Evolutionary conservation across 805 yeast genomes (phyloP), one percentile per base, ranked within the genome.

Genomic region (Kodamaea leandrae): DNA sequence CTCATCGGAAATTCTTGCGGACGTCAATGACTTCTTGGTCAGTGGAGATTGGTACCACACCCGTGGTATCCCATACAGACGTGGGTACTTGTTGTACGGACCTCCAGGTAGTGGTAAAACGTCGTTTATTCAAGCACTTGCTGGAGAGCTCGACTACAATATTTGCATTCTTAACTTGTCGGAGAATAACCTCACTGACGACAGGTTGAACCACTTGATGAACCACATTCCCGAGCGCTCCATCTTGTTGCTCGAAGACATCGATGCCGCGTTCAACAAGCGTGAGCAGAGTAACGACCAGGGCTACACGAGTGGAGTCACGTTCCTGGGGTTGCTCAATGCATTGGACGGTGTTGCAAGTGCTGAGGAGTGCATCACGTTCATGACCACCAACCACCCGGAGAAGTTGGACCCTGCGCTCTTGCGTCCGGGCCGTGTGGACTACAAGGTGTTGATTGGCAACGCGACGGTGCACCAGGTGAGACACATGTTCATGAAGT

Each of bases 81-180:
- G 99, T 53, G 99, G 99, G 0, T 93, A 93, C 55, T 69, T 93
- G 37, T 67, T 93, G 20, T 91, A 86, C 62, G 99, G 99, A 0
- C 99, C 99, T 0, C 99, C 99, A 2, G 99, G 99, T 1, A 81
- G 91, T 50, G 99, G 99, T 43, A 93, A 93, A 58, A 89, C 98
- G 2, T 85, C 96, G 55, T 88, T 88, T 50, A 91, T 93, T 41
- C 98, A 91, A 61, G 97, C 99, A 0, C 67, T 93, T 39, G 99
- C 99, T 0, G 99, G 98, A 27, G 95, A 89, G 48, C 71, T 93
- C 53, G 97, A 93, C 63, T 93, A 93, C 62, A 90, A 90, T 61
- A 93, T 93, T 52, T 95, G 98, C 61, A 85, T 93, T 27, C 69
- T 93, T 62, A 93, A 93, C 54, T 71, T 93, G 37, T 82, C 96